Base-by-base conservation (phyloP, 768 basidiomycete species). In the Boletus fagicola region DNA sequence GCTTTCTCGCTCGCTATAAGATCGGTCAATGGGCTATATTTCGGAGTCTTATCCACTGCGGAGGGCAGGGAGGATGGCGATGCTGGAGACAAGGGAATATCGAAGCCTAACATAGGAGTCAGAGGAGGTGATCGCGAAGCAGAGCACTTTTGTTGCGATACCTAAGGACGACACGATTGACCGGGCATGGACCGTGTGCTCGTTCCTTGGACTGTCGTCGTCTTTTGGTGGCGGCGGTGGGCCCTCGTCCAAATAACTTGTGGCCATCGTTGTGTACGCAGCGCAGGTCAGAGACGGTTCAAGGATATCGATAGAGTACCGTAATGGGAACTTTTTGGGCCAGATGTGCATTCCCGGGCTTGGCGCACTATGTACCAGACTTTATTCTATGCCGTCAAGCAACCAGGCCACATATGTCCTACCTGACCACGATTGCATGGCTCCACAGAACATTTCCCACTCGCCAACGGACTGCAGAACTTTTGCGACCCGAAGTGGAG, bases 1-100 rank as follows among this genome's bases (percentile, higher is more conserved):
- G 79, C 65, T 75, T 88, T 92, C 76, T 99, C 97, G 22, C 91
- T 95, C 68, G 95, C 92, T 55, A 98, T 87, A 58, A 99, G 86
- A 76, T 99, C 96, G 8, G 81, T 81, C 53, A 99, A 78, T 26
- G 93, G 94, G 69, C 95, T 98, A 12, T 80, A 67, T 64, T 85
- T 88, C 74, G 80, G 89, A 22, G 79, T 61, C 67, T 79, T 87
- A 33, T 74, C 72, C 42, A 78, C 81, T 35, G 76, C 54, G 18
- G 66, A 67, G 2, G 69, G 59, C 38, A 60, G 60, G 33, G 59
- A n/a, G 51, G 60, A 59, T 31, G 59, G 62, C 26, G 68, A 65
- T 40, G 52, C 52, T 47, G 62, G 61, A 56, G 62, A 65, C 40
- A 50, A 33, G 44, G 73, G 63, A 18, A 61, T 51, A 13, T 66